Percentiles rank a stretch among this genome's conserved stretches.
Conservation (phyloP, 2,329 filamentous ascomycete species). For the Colletotrichum incanum region DNA sequence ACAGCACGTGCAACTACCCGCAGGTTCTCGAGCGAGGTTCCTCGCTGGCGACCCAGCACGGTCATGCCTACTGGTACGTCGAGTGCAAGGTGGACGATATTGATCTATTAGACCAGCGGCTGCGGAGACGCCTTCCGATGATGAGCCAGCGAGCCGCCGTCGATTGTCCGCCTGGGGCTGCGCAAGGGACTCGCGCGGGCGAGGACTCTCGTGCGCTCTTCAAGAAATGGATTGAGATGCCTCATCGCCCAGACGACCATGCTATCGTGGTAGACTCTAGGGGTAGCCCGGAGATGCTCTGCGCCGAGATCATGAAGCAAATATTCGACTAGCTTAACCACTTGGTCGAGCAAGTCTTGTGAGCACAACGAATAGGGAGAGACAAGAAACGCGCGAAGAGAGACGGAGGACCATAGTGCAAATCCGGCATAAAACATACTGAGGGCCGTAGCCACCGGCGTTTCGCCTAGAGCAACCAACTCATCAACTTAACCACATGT, state of each 20-base stretch:
- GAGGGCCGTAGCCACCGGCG: too few species aligned
- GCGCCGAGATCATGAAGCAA: too few species aligned
- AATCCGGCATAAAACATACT: too few species aligned
- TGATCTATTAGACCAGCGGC: slow-evolving; percentile 50
- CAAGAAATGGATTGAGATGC: slow-evolving; percentile 50
- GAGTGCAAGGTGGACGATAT: slow-evolving; percentile 52
- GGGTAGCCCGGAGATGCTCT: background rate
- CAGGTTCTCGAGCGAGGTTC: slow-evolving; percentile 51
- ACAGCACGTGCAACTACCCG: slow-evolving; percentile 56
- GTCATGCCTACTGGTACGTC: slow-evolving; percentile 50
- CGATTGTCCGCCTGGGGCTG: slow-evolving; percentile 46
- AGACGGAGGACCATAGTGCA: too few species aligned
- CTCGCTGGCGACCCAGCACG: slow-evolving; percentile 47
- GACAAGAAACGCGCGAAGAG: too few species aligned
- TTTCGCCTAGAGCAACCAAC: too few species aligned
- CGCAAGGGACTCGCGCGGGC: slow-evolving; percentile 7
- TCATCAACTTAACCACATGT: too few species aligned
- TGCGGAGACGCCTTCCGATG: slow-evolving; percentile 47
- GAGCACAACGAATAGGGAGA: too few species aligned
- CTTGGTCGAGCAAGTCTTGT: too few species aligned
- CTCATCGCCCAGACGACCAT: slow-evolving; percentile 48
- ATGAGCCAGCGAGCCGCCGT: slow-evolving; percentile 52
- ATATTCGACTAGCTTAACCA: too few species aligned
- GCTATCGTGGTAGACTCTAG: slow-evolving; percentile 48
- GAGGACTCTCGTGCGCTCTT: slow-evolving; percentile 46